Evolutionary conservation across 2,329 filamentous ascomycete species (phyloP), one percentile per base, ranked within the genome.

Genomic region (Plectosphaerella sp.): DNA sequence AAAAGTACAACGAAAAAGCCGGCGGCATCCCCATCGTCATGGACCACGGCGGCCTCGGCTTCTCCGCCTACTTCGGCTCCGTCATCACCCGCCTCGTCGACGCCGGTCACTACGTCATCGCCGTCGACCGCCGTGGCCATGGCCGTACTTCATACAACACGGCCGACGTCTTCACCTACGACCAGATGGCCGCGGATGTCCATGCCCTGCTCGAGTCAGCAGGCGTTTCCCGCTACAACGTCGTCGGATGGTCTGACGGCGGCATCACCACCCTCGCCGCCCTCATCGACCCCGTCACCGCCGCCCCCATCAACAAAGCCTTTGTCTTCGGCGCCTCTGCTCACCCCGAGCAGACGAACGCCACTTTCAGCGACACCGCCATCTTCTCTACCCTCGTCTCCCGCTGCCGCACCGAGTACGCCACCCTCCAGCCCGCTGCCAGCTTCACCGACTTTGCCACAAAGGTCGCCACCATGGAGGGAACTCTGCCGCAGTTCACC

Each of bases 181-280:
- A 67, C 12, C 59, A 65, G 52, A 72, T 72, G 56, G 69, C 69
- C 18, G 52, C 58, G 22, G 70, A 74, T 41, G 67, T 66, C 5
- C 56, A 64, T 25, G 63, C 54, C 5, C 62, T 69, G 42, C 64
- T 73, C 4, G 58, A 61, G 6, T 39, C 58, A 1, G 57, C 62
- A 5, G 64, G 65, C 1, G 59, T 72, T 2, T 50, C 45, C 4
- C 51, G 59, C 50, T 68, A 68, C 55, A 61, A 65, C 52, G 63
- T 69, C 24, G 67, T 73, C 5, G 71, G 71, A 24, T 74, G 71
- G 72, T 72, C 68, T 9, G 72, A 74, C 50, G 70, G 71, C 41
- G 70, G 64, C 36, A 66, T 66, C 18, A 69, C 68, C 6, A 69
- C 70, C 2, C 63, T 72, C 5, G 59, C 67, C 3, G 65, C 63